Evolutionary conservation across 768 basidiomycete species (phyloP).

Genomic region (Phaeotremella skinneri): DNA sequence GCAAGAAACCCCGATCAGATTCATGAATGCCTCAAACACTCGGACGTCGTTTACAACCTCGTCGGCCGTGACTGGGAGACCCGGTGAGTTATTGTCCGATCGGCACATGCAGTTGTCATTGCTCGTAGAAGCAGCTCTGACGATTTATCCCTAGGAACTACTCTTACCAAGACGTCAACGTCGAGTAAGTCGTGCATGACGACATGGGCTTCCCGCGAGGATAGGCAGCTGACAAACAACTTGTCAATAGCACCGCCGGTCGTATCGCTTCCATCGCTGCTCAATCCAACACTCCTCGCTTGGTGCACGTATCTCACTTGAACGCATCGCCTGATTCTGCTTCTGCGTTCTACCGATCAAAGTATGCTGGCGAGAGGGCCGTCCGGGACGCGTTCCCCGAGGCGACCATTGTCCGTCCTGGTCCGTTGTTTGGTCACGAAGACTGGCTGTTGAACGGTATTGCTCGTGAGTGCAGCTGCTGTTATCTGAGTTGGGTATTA

Average conservation of each 20-base stretch:
- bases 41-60: constrained; percentile 94
- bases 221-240: neutral
- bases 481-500: too few species aligned
- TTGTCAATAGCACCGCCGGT: constrained; percentile 61
- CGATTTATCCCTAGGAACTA: constrained; percentile 71
- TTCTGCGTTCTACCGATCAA: constrained; percentile 82
- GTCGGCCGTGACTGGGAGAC: constrained; percentile 92
- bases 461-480: constrained; percentile 62
- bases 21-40: constrained; percentile 88
- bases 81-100: constrained; percentile 66
- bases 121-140: too few species aligned
- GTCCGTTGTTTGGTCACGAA: constrained; percentile 85
- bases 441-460: constrained; percentile 91
- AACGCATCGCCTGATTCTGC: constrained; percentile 77
- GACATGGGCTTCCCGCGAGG: neutral
- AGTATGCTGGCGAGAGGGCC: constrained; percentile 82
- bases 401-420: constrained; percentile 85
- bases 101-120: too few species aligned
- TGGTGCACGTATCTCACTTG: constrained; percentile 93
- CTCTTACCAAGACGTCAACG: constrained; percentile 74
- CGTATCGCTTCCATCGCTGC: constrained; percentile 80
- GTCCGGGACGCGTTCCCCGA: constrained; percentile 78
- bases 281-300: constrained; percentile 70
- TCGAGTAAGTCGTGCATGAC: constrained; percentile 49
- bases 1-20: constrained; percentile 85